These are phyloP conservation scores for Erodium trifolium DNA, from an alignment of 441 rosid genomes.

Conservation along the genomic window DNA sequence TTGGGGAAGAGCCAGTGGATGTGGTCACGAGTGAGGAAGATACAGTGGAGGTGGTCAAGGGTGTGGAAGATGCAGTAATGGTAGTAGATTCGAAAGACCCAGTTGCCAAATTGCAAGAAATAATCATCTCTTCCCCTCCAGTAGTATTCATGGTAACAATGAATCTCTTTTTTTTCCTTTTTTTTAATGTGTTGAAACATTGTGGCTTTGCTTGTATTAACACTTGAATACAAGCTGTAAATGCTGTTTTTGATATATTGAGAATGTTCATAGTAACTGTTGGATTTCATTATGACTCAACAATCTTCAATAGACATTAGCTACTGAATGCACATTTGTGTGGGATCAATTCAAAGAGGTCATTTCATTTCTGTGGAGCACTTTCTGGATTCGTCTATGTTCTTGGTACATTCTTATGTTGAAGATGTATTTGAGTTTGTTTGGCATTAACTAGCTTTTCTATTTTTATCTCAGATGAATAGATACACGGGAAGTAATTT, in stretches of 20 bases:
- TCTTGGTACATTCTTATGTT: not conserved
- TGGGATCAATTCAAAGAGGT: not conserved
- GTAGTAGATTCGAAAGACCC: slow-evolving; percentile 20
- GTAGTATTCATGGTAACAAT: slow-evolving; percentile 44
- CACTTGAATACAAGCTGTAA: no score
- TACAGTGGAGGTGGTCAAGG: no score
- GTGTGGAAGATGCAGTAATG: not conserved
- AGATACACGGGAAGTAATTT: slow-evolving; percentile 31
- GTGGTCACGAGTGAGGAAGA: slow-evolving; percentile 1
- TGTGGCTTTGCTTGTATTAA: not conserved
- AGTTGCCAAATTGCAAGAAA: slow-evolving; percentile 31
- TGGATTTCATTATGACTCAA: not conserved
- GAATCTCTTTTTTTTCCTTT: not conserved
- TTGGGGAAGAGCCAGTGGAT: not conserved
- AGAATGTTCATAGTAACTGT: not conserved
- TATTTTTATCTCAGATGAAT: slow-evolving; percentile 37
- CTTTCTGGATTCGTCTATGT: not conserved
- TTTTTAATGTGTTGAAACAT: not conserved
- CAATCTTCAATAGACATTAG: no score
- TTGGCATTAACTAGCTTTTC: not conserved
- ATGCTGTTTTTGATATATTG: not conserved
- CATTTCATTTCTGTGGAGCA: not conserved
- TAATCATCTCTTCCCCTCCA: slow-evolving; percentile 45
- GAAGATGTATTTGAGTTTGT: not conserved
- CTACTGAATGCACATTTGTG: no score